Base-by-base conservation (phyloP, 2,329 filamentous ascomycete genomes). In the Chrysoporthe puriensis region DNA sequence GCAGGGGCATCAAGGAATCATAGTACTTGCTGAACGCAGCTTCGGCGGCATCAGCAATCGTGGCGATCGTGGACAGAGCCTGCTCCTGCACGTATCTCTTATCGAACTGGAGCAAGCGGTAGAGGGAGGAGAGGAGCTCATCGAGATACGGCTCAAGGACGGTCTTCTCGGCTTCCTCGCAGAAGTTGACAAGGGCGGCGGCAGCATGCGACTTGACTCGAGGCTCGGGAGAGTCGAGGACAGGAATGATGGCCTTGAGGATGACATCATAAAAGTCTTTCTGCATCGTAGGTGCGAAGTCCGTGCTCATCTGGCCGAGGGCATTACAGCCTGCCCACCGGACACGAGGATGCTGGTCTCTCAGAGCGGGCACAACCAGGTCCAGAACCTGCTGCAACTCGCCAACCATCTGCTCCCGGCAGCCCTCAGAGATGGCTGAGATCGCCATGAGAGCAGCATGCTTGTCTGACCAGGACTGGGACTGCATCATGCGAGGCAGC, bases 301-400 rank as follows among this genome's bases (percentile, higher is more conserved):
- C 96, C 43, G 96, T 99, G 82, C 95, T 98, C 96, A 99, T 99
- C 80, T 99, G 96, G 40, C 96, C 96, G n/a, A 99, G 86, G 54
- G 96, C 96, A 76, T 99, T 98, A 83, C 96, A 99, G 44, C 94
- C 96, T 63, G 96, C 96, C 90, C 96, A 99, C 74, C 95, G 91
- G 66, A 99, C 96, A 76, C 96, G 92, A 52, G 96, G 92, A 76
- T 99, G 96, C 50, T 91, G 87, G 76, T 99, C 95, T 74, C 91
- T 90, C 46, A 99, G 85, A 46, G 95, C 92, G 18, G 96, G 96
- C 62, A 97, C 89, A n/a, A 99, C 95, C 66, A 99, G 86, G 71
- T 97, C 93, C 60, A 99, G 85, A 32, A 99, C 95, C 76, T 97
- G 94, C 78, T 94, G 93, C 4, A 99, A 85, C 79, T 99, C 96